Evolutionary conservation across 2,329 filamentous ascomycete genomes (phyloP).

Genomic region (Sarocladium kiliense): DNA sequence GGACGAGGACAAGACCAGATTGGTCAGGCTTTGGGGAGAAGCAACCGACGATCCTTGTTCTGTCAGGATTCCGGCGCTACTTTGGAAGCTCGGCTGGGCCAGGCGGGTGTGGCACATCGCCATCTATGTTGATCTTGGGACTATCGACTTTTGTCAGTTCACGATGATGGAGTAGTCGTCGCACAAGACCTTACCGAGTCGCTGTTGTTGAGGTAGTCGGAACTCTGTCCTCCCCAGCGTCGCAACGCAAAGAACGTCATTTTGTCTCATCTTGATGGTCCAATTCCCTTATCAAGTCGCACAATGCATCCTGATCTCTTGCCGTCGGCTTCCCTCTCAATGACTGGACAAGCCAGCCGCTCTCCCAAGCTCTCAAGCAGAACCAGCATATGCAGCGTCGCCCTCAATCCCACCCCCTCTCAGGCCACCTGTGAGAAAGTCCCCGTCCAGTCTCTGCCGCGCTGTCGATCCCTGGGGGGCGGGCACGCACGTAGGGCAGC

Average conservation of each 20-base stretch:
- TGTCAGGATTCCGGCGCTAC: background rate
- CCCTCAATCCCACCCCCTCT: background rate
- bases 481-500: background rate
- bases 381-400: background rate
- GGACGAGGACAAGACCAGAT: background rate
- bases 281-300: background rate
- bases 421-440: background rate
- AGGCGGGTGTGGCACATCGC: background rate
- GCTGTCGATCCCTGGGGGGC: background rate
- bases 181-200: background rate
- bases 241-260: background rate
- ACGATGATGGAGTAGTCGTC: background rate
- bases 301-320: background rate
- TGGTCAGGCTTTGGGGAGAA: background rate
- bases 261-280: background rate
- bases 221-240: background rate
- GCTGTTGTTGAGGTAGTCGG: too few species aligned
- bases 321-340: background rate
- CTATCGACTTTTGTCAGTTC: background rate
- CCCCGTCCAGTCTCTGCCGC: background rate
- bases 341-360: too few species aligned
- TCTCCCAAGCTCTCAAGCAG: too few species aligned
- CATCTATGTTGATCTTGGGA: background rate
- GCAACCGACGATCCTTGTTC: background rate
- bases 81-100: background rate